phyloP scores from a whole-genome alignment of 1,284 basidiomycete genomes.

The Peniophora sp. region DNA sequence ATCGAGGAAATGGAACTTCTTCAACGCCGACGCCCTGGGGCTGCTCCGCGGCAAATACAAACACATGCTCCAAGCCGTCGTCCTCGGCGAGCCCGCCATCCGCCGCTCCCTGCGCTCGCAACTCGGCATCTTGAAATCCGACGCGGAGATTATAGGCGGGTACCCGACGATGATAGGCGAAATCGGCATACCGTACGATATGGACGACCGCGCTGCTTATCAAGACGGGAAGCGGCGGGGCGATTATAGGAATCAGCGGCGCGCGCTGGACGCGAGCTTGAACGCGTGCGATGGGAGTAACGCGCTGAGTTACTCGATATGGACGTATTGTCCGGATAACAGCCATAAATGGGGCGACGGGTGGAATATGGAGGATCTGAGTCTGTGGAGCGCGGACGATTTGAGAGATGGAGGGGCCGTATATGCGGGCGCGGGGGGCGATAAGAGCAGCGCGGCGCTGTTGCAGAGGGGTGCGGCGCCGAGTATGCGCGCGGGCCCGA shows the following conservation, averaged over 20 bases:
- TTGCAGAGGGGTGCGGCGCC: conserved; percentile 15
- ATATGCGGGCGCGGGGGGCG: conserved; percentile 11
- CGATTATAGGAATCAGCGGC: conserved; percentile 76
- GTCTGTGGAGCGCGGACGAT: conserved; percentile 83
- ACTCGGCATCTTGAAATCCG: conserved; percentile 71
- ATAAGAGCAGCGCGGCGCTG: conserved; percentile 23
- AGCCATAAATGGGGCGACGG: conserved; percentile 88
- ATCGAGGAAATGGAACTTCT: conserved; percentile 90
- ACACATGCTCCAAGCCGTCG: conserved; percentile 59
- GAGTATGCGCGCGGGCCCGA: neutral
- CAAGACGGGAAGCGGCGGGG: conserved; percentile 74
- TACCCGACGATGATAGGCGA: conserved; percentile 95
- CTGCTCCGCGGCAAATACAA: conserved; percentile 84
- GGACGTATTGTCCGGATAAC: conserved; percentile 84
- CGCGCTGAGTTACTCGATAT: conserved; percentile 77
- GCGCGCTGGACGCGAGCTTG: conserved; percentile 87
- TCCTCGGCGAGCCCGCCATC: conserved; percentile 77
- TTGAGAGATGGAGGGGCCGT: conserved; percentile 24
- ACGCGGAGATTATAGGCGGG: conserved; percentile 58
- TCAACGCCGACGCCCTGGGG: conserved; percentile 94
- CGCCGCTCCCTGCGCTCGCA: conserved; percentile 81
- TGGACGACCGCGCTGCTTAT: conserved; percentile 81
- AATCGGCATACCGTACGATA: conserved; percentile 91
- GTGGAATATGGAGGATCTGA: conserved; percentile 96
- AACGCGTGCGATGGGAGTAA: conserved; percentile 87